phyloP scores from a whole-genome alignment of 495 filamentous ascomycete genomes.

The Rostrohypoxylon terebratum region DNA sequence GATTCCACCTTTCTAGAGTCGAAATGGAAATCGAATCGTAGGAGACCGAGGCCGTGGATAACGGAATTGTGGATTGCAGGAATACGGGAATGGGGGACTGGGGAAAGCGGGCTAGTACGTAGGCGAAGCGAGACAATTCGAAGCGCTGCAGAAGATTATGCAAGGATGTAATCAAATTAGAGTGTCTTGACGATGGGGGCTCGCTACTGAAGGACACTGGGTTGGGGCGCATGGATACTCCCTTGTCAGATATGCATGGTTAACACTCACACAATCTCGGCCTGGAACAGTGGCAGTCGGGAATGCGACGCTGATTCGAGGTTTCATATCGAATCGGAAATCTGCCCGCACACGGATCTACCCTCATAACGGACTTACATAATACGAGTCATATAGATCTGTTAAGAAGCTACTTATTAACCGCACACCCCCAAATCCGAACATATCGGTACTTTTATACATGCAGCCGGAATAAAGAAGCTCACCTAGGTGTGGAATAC shows the following conservation, averaged over 20 bases:
- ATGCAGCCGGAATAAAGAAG: conserved; percentile 24
- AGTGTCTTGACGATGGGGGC: conserved; percentile 9
- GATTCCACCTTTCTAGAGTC: conserved; percentile 9
- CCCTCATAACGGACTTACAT: conserved; percentile 24
- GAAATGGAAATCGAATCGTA: conserved; percentile 32
- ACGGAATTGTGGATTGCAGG: conserved; percentile 39
- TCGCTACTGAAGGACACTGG: conserved; percentile 22
- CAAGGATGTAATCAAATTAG: conserved; percentile 22
- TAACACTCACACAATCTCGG: conserved; percentile 16
- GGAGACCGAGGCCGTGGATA: conserved; percentile 38
- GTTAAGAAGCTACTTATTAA: conserved; percentile 30
- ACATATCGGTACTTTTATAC: conserved; percentile 1
- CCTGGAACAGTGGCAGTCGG: conserved; percentile 20
- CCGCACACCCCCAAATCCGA: conserved; percentile 20
- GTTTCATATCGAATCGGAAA: conserved; percentile 38
- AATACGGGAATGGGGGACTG: conserved; percentile 43
- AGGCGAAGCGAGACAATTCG: background rate
- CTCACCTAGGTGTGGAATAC: conserved; percentile 43
- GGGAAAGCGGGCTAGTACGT: background rate
- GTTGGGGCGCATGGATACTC: conserved; percentile 28
- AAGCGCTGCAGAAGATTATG: conserved; percentile 35
- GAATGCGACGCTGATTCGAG: conserved; percentile 38
- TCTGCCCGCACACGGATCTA: conserved; percentile 29
- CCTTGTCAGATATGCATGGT: conserved; percentile 25
- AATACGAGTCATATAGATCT: background rate